Percentiles rank a stretch among this genome's conserved stretches.
Conservation (phyloP, 306 rosid species). For the Luffa acutangula region DNA sequence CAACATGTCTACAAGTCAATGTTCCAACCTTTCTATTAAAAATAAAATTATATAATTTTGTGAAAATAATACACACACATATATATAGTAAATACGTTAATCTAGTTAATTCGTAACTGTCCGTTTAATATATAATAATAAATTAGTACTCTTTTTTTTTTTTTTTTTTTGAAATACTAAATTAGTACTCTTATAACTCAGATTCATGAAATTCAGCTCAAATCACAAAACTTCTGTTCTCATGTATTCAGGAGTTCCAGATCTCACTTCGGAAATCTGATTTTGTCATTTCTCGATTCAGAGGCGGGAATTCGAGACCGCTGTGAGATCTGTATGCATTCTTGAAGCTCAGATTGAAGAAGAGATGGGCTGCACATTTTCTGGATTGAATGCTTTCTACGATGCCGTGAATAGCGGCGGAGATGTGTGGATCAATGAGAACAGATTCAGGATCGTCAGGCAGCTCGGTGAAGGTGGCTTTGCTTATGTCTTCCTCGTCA, state of each 20-base stretch:
- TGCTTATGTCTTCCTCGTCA: slow-evolving; percentile 75
- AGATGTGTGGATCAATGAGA: slow-evolving; percentile 96
- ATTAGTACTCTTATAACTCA: not conserved
- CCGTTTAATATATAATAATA: not conserved
- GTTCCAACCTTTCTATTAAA: no score
- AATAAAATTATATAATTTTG: not conserved
- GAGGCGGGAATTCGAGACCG: not conserved
- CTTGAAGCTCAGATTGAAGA: not conserved
- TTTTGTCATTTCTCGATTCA: not conserved
- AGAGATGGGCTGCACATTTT: slow-evolving; percentile 88
- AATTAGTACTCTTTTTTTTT: not conserved
- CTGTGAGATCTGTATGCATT: slow-evolving; percentile 1
- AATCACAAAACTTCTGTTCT: not conserved
- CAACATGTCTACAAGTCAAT: no score
- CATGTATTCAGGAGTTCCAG: slow-evolving; percentile 3
- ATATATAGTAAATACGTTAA: not conserved
- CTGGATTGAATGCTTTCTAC: slow-evolving; percentile 80
- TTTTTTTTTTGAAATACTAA: no score
- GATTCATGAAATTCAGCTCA: not conserved
- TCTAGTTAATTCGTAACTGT: not conserved
- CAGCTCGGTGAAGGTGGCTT: slow-evolving; percentile 99
- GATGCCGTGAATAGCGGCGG: slow-evolving; percentile 93
- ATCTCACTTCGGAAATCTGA: slow-evolving; percentile 4
- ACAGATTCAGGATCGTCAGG: slow-evolving; percentile 72
- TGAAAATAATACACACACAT: not conserved